Evolutionary conservation across 257 asterid genomes (phyloP).

Genomic region (Mentha longifolia): DNA sequence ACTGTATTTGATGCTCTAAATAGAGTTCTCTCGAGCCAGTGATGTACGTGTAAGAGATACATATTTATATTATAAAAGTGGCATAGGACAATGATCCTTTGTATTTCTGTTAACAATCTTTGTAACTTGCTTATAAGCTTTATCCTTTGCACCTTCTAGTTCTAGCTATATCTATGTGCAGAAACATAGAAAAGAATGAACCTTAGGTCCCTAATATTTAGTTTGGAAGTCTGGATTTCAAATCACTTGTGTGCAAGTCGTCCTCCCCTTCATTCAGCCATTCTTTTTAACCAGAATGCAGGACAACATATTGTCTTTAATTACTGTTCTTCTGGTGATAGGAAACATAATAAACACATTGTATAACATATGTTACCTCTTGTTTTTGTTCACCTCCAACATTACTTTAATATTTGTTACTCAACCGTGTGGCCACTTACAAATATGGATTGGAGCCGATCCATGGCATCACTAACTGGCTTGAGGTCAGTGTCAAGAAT

Average conservation of each 20-base stretch:
- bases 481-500: too few species aligned
- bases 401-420: neutral
- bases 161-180: neutral
- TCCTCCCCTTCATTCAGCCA: neutral
- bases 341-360: too few species aligned
- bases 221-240: neutral
- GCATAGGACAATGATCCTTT: constrained; percentile 1
- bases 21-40: constrained; percentile 48
- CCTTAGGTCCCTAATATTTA: neutral
- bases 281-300: neutral
- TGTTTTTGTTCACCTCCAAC: too few species aligned
- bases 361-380: too few species aligned
- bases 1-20: constrained; percentile 70
- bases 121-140: neutral
- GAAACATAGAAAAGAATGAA: neutral
- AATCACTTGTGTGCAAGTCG: neutral
- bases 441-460: neutral
- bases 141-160: neutral
- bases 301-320: too few species aligned
- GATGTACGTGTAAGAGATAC: constrained; percentile 28
- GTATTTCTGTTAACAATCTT: constrained; percentile 15
- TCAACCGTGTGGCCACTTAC: neutral
- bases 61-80: neutral
- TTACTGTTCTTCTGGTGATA: too few species aligned
- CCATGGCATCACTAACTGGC: neutral